A percentile compares a stretch with the other conserved stretches of the same genome.
phyloP scores from a whole-genome alignment of 441 rosid species.

The Lepidium campestre region DNA sequence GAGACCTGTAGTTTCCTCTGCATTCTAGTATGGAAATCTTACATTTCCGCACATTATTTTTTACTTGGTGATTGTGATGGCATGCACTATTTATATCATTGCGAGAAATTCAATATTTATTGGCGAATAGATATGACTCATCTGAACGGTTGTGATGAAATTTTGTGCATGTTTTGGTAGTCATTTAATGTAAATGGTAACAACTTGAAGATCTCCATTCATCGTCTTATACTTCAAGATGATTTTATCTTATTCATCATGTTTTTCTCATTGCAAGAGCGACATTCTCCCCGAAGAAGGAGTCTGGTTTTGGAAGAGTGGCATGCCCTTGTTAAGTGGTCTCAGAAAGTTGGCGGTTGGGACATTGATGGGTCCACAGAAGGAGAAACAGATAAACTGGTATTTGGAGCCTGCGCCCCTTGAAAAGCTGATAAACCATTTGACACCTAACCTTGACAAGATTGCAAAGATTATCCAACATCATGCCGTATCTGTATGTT shows the following conservation, averaged over 20 bases:
- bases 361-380: constrained; percentile 75
- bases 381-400: constrained; percentile 86
- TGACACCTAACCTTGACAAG: constrained; percentile 80
- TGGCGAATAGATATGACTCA: neutral
- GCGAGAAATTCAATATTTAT: neutral
- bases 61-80: constrained; percentile 14
- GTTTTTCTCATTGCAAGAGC: constrained; percentile 54
- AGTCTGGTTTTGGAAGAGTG: constrained; percentile 89
- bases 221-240: neutral
- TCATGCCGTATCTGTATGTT: constrained; percentile 88
- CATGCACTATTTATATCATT: neutral
- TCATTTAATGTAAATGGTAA: neutral
- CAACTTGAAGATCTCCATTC: neutral
- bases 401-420: constrained; percentile 65
- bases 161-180: constrained; percentile 2
- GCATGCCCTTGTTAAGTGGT: constrained; percentile 87
- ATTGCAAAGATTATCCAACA: constrained; percentile 86
- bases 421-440: constrained; percentile 74
- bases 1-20: constrained; percentile 94
- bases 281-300: constrained; percentile 90
- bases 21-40: constrained; percentile 65
- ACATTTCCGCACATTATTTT: constrained; percentile 14
- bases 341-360: constrained; percentile 82
- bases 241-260: constrained; percentile 25
- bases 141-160: neutral